Conservation (phyloP, 202 grass and related monocot species). For the Thinopyrum obtusiflorum region DNA sequence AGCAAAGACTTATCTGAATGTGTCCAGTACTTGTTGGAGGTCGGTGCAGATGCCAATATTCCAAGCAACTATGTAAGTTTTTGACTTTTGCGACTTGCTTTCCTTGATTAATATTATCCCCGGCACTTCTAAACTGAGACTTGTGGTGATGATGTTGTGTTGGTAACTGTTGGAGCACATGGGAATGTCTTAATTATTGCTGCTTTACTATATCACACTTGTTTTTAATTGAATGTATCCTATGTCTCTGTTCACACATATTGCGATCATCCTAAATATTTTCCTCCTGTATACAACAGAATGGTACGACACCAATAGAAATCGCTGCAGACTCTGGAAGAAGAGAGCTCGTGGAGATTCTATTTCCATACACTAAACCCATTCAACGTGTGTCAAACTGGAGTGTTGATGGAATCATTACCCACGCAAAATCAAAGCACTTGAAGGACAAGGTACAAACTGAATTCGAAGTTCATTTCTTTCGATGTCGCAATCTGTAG, state of each 20-base stretch:
- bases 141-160: neutral
- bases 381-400: conserved; percentile 31
- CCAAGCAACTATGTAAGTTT: conserved; percentile 28
- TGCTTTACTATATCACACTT: neutral
- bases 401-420: conserved; percentile 44
- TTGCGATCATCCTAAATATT: neutral
- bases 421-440: conserved; percentile 25
- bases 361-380: conserved; percentile 33
- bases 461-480: neutral
- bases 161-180: neutral
- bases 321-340: conserved; percentile 27
- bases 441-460: conserved; percentile 10
- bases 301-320: conserved; percentile 25
- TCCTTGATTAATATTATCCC: neutral
- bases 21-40: conserved; percentile 33
- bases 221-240: neutral
- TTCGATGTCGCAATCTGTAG: neutral
- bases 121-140: neutral
- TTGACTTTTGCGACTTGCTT: neutral
- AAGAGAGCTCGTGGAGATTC: conserved; percentile 32
- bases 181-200: neutral
- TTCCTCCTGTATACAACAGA: neutral
- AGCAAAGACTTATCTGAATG: conserved; percentile 27
- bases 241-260: neutral
- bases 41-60: conserved; percentile 40